A percentile compares a stretch with the other conserved stretches of the same genome.
Conservation (phyloP, 2,329 filamentous ascomycete species). For the Alternaria sp. region DNA sequence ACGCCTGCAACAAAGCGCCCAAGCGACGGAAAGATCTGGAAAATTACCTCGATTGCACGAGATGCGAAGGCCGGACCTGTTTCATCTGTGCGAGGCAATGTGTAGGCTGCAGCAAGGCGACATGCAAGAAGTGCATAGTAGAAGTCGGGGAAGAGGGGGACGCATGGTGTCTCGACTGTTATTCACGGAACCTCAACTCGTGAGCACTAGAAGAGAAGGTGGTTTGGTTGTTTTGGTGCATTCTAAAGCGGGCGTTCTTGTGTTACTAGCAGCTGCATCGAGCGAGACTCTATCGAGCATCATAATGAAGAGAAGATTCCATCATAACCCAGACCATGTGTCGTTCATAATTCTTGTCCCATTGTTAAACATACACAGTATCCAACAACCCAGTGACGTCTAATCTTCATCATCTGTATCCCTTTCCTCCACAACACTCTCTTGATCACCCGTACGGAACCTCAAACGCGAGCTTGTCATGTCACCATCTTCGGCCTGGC, state of each 20-base stretch:
- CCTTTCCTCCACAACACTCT: slow-evolving; percentile 14
- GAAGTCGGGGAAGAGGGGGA: slow-evolving; percentile 70
- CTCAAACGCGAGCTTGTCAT: slow-evolving; percentile 10
- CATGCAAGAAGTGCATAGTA: slow-evolving; percentile 73
- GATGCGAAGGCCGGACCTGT: slow-evolving; percentile 68
- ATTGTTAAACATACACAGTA: neutral
- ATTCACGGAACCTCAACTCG: slow-evolving; percentile 30
- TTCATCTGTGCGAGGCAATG: slow-evolving; percentile 73
- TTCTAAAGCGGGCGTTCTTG: slow-evolving; percentile 1
- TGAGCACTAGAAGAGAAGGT: slow-evolving; percentile 1
- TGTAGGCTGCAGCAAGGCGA: slow-evolving; percentile 55
- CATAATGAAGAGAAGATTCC: neutral
- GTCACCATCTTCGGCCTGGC: slow-evolving; percentile 28
- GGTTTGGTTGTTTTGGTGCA: neutral
- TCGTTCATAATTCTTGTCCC: neutral
- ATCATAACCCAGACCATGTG: neutral
- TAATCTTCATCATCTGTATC: slow-evolving; percentile 20
- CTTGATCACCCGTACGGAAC: slow-evolving; percentile 6
- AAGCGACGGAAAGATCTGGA: slow-evolving; percentile 70
- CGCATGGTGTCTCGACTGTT: slow-evolving; percentile 70
- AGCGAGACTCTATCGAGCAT: neutral
- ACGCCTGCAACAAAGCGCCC: slow-evolving; percentile 71
- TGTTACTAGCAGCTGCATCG: neutral
- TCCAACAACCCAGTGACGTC: neutral
- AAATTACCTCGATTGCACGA: slow-evolving; percentile 68